Evolutionary conservation across 768 basidiomycete species (phyloP).

Genomic region (Nidula microcarpa): DNA sequence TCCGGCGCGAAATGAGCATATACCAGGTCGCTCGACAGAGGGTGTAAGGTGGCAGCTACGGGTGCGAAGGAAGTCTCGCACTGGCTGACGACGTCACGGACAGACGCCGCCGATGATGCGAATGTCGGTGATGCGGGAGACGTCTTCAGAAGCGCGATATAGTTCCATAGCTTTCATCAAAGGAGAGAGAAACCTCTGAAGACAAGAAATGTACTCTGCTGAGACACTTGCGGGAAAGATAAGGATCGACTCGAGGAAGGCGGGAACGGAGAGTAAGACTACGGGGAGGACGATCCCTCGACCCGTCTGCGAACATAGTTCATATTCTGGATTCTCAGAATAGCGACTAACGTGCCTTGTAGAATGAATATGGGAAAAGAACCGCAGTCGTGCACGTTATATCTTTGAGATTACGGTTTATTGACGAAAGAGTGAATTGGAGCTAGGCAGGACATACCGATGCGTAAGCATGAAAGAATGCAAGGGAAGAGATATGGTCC

Average conservation of each 20-base stretch:
- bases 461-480: conserved; percentile 56
- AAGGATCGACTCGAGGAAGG: conserved; percentile 46
- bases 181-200: conserved; percentile 46
- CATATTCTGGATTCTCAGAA: no score
- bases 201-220: conserved; percentile 47
- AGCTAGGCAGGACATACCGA: conserved; percentile 36
- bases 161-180: conserved; percentile 39
- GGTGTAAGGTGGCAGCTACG: conserved; percentile 45
- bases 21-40: conserved; percentile 57
- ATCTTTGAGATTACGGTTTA: conserved; percentile 29
- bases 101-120: conserved; percentile 16
- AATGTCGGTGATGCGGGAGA: conserved; percentile 40
- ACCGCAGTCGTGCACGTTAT: conserved; percentile 54
- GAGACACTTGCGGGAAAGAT: conserved; percentile 68
- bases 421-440: background rate
- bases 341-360: conserved; percentile 14
- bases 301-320: conserved; percentile 29
- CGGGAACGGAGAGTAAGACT: conserved; percentile 52
- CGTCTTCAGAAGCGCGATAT: conserved; percentile 39
- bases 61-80: conserved; percentile 50
- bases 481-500: conserved; percentile 58
- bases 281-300: conserved; percentile 52
- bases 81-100: conserved; percentile 27
- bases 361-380: conserved; percentile 66
- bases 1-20: conserved; percentile 56